Evolutionary conservation across 805 yeast species (phyloP), one percentile per base, ranked within the genome.

Genomic region (Lipomyces lipofer): DNA sequence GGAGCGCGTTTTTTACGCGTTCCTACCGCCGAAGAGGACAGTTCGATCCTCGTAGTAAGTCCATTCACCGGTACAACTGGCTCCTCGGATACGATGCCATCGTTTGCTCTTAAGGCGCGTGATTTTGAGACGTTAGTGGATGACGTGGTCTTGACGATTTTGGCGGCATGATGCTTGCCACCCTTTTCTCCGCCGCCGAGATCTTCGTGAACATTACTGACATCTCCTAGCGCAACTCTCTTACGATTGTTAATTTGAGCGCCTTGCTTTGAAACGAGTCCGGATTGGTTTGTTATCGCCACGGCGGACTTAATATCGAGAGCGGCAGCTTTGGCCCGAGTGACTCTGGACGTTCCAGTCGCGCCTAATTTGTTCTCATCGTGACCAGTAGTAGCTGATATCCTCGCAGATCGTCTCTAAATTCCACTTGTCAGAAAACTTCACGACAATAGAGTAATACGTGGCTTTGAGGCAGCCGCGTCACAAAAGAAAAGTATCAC

Each of bases 191-290:
- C 43, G 35, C 32, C 6, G 13, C 43, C 50, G 12, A 51, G 50
- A 24, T 55, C 58, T 43, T 66, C 63, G 47, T 56, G 59, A 43
- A 66, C 63, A 42, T 69, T 69, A 51, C 71, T 67, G 22, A 69
- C 63, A 46, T 69, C 72, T 10, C 70, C 71, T 29, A 69, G 57
- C 5, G 73, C 72, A 12, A 68, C 64, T n/a, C 72, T 66, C 36
- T 68, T 64, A 13, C 68, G 61, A 21, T 62, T 64, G 29, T 47
- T 49, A n/a, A 13, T 28, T 12, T 38, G 46, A 19, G 43, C 47
- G 25, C 52, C 49, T 15, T 43, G 54, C 30, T 54, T 54, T 24
- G 56, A 42, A 28, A 36, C 42, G 25, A 54, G 51, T 12, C 32
- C 56, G 22, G 48, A 19, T 8, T 17, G 22, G 4, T 47, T 4